phyloP scores from a whole-genome alignment of 2,329 filamentous ascomycete species.

The Trichoderma sp. region DNA sequence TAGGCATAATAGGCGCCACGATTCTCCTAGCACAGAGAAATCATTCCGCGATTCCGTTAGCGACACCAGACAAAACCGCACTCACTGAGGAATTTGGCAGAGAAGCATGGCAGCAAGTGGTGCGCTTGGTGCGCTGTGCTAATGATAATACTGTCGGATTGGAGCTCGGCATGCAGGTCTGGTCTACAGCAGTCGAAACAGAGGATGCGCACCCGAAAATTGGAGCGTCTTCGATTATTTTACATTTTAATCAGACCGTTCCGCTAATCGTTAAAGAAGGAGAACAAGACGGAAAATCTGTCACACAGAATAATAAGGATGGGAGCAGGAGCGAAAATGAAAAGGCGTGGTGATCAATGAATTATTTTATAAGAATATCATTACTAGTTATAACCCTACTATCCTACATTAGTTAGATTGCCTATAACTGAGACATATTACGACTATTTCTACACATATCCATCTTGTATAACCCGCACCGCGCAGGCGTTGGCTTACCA shows the following conservation, averaged over 20 bases:
- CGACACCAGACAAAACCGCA: not conserved
- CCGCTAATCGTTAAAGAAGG: not conserved
- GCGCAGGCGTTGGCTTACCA: not conserved
- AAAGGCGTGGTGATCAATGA: not conserved
- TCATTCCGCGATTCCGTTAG: not conserved
- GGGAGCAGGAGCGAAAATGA: not conserved
- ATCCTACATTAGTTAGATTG: not conserved
- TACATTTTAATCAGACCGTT: not conserved
- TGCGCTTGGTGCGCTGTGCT: not conserved
- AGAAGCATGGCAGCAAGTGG: not conserved
- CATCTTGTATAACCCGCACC: not conserved
- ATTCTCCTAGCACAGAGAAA: not conserved
- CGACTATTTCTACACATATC: not conserved
- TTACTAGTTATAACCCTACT: not conserved
- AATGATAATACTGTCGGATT: not conserved
- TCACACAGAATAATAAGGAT: not conserved
- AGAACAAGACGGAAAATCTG: not conserved
- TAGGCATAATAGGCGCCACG: not conserved
- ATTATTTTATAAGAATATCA: not conserved
- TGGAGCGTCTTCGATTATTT: not conserved
- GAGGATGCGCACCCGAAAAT: not conserved
- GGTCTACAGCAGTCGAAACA: not conserved
- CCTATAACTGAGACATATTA: not conserved
- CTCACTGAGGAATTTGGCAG: not conserved
- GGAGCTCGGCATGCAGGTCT: not conserved